Conservation (phyloP, 192 early-diverging fungal species). For the Rhizophagus clarus region DNA sequence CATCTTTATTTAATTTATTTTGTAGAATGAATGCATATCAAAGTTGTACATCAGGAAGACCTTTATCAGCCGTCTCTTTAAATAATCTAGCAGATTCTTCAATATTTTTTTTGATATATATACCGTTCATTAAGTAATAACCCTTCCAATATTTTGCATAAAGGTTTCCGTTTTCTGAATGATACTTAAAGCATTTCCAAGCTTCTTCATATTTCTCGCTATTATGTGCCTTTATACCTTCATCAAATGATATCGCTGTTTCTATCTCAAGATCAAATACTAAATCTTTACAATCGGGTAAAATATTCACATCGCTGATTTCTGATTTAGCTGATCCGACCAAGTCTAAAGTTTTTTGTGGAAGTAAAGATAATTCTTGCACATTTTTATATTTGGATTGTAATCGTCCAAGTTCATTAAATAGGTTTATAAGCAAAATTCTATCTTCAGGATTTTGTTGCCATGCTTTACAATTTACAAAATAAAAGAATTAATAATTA, state of each 20-base stretch:
- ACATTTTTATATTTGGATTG: no score
- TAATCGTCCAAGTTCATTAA: not conserved
- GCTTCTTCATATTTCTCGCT: not conserved
- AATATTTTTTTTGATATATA: not conserved
- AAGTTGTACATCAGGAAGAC: conserved; percentile 3
- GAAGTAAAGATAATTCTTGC: no score
- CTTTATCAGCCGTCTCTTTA: conserved; percentile 11
- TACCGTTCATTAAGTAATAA: conserved; percentile 10
- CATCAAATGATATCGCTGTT: not conserved
- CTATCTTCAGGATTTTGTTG: not conserved
- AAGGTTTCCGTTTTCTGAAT: not conserved
- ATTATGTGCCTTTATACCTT: conserved; percentile 18
- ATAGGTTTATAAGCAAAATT: not conserved
- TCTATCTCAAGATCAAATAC: not conserved
- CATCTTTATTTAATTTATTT: not conserved
- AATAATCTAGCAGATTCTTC: not conserved
- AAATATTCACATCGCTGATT: not conserved
- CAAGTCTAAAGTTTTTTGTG: no score
- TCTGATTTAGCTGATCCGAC: no score
- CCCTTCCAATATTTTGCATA: conserved; percentile 17
- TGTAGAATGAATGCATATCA: conserved; percentile 12
- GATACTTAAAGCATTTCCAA: conserved; percentile 13
- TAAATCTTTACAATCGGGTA: not conserved
- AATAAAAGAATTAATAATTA: not conserved
- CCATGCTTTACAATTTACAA: conserved; percentile 1